Evolutionary conservation across 2,329 filamentous ascomycete species (phyloP).

Genomic region (Colletotrichum higginsianum): DNA sequence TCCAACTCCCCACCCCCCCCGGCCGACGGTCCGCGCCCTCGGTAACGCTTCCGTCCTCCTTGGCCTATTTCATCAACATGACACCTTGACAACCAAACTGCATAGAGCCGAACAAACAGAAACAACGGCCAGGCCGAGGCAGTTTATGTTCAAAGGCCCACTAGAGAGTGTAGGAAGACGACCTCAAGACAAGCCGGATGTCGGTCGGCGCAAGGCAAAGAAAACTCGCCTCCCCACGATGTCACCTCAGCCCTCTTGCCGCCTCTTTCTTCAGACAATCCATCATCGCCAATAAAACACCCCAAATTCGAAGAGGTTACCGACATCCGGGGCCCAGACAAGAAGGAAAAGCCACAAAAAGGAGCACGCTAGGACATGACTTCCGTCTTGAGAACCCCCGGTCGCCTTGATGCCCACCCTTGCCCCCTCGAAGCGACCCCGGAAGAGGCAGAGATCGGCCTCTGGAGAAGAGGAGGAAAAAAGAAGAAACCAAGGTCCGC

Average conservation of each 20-base stretch:
- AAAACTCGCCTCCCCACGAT: slow-evolving; percentile 22
- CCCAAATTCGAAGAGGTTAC: not conserved
- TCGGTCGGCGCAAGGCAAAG: not conserved
- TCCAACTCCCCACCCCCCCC: not conserved
- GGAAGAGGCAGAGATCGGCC: slow-evolving; percentile 23
- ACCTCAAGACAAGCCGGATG: not conserved
- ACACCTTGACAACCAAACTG: not conserved
- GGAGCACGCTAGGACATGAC: slow-evolving; percentile 31
- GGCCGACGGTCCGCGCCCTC: slow-evolving; percentile 30
- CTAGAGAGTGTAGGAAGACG: not conserved
- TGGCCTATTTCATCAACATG: slow-evolving; percentile 2
- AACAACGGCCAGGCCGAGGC: not conserved
- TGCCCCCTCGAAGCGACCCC: slow-evolving; percentile 14
- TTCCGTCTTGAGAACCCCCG: slow-evolving; percentile 33
- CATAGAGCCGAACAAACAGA: too few species aligned
- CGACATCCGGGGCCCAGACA: not conserved
- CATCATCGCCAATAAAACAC: slow-evolving; percentile 14
- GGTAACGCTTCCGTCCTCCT: slow-evolving; percentile 17
- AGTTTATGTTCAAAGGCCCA: not conserved
- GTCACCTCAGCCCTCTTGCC: slow-evolving; percentile 6
- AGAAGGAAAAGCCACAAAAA: slow-evolving; percentile 8
- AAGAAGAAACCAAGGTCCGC: slow-evolving; percentile 25
- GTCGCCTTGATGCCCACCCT: not conserved
- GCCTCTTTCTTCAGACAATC: slow-evolving; percentile 5
- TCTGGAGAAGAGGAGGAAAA: not conserved